Percentiles rank a stretch among this genome's conserved stretches.
These are phyloP conservation scores for Apiospora hydei DNA, from an alignment of 2,329 filamentous ascomycete species.

Conservation along the genomic window DNA sequence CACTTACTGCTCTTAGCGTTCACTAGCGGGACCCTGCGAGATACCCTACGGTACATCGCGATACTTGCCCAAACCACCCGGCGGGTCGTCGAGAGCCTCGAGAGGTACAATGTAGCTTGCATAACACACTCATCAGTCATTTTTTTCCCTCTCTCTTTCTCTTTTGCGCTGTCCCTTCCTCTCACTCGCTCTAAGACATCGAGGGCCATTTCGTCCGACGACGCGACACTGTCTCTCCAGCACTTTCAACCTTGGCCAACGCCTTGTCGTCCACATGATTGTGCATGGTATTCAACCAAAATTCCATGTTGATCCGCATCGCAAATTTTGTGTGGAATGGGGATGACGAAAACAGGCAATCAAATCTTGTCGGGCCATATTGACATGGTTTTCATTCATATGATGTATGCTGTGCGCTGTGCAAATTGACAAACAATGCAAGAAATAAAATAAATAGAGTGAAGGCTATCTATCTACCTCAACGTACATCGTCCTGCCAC, in stretches of 20 bases:
- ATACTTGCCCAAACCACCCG: conserved; percentile 17
- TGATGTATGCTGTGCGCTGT: background rate
- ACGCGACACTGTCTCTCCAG: conserved; percentile 13
- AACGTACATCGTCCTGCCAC: background rate
- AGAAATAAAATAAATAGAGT: background rate
- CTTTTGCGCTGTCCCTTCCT: background rate
- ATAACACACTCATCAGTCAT: background rate
- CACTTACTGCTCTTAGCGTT: conserved; percentile 14
- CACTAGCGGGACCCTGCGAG: conserved; percentile 16
- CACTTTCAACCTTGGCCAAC: background rate
- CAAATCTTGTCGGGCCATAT: conserved; percentile 20
- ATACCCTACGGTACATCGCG: conserved; percentile 12
- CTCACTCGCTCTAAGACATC: background rate
- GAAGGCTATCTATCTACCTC: background rate
- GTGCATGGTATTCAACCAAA: background rate
- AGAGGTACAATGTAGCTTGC: background rate
- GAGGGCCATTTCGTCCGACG: background rate
- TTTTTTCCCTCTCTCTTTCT: background rate
- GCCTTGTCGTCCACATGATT: conserved; percentile 1
- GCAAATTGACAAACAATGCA: background rate
- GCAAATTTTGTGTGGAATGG: background rate
- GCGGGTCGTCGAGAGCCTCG: conserved; percentile 14
- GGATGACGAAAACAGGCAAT: background rate
- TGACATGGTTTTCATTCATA: background rate
- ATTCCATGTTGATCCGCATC: conserved; percentile 3